Conservation (phyloP, 768 basidiomycete genomes). For the Fomitopsis pulvina region DNA sequence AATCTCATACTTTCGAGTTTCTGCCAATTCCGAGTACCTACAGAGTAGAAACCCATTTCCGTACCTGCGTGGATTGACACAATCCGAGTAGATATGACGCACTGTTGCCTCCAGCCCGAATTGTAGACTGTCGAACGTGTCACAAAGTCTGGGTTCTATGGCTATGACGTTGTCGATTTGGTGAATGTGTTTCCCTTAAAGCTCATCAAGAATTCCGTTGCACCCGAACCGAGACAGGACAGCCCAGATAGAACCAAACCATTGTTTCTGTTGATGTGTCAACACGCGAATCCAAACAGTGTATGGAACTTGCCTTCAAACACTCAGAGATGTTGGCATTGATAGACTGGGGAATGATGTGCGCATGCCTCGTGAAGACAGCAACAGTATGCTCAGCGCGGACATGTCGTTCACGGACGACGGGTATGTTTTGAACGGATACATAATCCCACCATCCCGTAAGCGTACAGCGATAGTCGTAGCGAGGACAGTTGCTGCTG, state of each 20-base stretch:
- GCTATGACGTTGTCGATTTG: background rate
- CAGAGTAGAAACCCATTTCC: background rate
- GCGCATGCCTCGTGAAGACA: background rate
- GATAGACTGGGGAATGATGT: background rate
- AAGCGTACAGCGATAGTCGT: background rate
- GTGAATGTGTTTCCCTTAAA: background rate
- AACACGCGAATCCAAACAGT: background rate
- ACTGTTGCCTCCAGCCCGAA: background rate
- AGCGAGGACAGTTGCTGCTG: background rate
- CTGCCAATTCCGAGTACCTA: background rate
- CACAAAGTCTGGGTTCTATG: background rate
- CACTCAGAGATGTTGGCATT: background rate
- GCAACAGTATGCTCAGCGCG: background rate
- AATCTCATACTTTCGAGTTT: background rate
- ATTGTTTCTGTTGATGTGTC: background rate
- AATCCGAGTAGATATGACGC: background rate
- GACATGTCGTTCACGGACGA: background rate
- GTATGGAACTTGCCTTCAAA: background rate
- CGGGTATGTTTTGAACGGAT: background rate
- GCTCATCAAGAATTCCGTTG: background rate
- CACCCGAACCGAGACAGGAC: background rate
- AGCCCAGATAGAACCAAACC: background rate
- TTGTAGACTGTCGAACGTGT: background rate
- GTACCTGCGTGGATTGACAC: background rate
- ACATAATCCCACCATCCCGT: background rate